Base-by-base conservation (phyloP, 2,329 filamentous ascomycete species). In the Exophiala xenobiotica region DNA sequence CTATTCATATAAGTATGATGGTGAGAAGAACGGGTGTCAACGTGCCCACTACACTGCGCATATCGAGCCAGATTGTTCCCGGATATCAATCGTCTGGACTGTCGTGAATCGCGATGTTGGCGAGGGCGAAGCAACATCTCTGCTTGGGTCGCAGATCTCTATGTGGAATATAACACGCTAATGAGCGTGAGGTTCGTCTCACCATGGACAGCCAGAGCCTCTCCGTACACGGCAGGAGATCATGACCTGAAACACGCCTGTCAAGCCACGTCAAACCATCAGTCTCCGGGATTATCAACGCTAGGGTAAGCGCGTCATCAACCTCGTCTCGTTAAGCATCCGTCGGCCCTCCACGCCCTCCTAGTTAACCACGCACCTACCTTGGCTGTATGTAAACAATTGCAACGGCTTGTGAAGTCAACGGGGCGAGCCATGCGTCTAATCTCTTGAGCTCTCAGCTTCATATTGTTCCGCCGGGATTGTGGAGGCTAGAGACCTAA, bases 231-330 rank as follows among this genome's bases (percentile, higher is more conserved):
- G 31, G 31, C 31, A 31, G 20, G 19, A 16, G 23, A 38, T 39
- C 42, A 38, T n/a, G 23, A 38, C 8, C 46, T 56, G 53, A 56
- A 53, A 56, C 53, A 26, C 49, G 46, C 37, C n/a, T 16, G 48
- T 33, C 24, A 46, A 54, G 53, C 53, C 49, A 56, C 53, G 46
- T 27, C n/a, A 45, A 40, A 52, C 27, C 24, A 35, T 20, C 9
- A 45, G 41, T 38, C 33, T 46, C 26, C 41, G 45, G 45, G 49
- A 52, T 52, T 33, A 43, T 20, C 40, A 45, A 37, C 40, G 29
- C 53, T 45, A 45, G 38, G 18, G 12, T 24, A 40, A 40, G 38
- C 38, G 38, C 38, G 38, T 40, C 38, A 40, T 40, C 31, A 43
- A 26, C 40, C 40, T 40, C 38, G 22, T 22, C 38, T 23, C 38